Evolutionary conservation across 192 early-diverging fungal species (phyloP).

Genomic region (Phycomyces blakesleeanus): DNA sequence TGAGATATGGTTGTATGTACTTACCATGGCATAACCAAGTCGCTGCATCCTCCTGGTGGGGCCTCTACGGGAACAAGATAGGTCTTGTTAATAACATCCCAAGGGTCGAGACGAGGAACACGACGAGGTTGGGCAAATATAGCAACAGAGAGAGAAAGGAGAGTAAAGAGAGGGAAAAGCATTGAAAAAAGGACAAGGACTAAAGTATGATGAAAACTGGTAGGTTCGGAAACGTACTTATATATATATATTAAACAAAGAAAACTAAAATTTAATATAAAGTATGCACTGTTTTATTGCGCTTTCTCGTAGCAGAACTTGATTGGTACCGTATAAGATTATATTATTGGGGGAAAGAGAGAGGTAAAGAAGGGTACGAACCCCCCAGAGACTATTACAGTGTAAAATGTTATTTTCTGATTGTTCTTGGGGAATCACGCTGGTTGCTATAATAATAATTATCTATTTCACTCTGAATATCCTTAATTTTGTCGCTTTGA

Average conservation of each 20-base stretch:
- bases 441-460: constrained; percentile 17
- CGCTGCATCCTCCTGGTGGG: not conserved
- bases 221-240: no score
- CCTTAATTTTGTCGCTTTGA: constrained; percentile 87
- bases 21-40: not conserved
- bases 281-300: no score
- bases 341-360: no score
- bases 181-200: not conserved
- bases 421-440: constrained; percentile 35
- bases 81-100: not conserved
- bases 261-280: no score
- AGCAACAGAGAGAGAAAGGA: not conserved
- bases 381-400: not conserved
- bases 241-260: no score
- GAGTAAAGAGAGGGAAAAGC: not conserved
- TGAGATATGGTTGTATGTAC: no score
- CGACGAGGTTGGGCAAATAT: not conserved
- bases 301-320: no score
- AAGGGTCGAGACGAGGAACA: not conserved
- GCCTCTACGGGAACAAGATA: not conserved
- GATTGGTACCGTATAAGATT: no score
- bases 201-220: no score
- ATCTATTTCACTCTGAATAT: constrained; percentile 79
- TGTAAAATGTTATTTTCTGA: constrained; percentile 15
- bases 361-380: no score